Evolutionary conservation across 2,329 filamentous ascomycete genomes (phyloP).

Genomic region (Colletotrichum sp.): DNA sequence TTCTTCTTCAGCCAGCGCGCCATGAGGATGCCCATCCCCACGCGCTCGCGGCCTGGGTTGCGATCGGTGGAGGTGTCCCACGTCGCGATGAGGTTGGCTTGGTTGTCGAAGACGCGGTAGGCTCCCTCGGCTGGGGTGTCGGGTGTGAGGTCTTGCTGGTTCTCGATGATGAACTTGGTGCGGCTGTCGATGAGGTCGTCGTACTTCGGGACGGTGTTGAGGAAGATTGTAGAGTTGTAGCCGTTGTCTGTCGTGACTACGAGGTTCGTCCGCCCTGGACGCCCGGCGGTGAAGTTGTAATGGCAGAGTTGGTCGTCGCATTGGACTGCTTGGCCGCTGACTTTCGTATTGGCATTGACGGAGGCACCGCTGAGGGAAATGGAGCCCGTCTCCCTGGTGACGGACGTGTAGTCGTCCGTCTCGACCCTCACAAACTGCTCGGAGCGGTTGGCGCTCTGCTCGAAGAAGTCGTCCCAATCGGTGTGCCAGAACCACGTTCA

Average conservation of each 20-base stretch:
- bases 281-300: background rate
- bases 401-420: background rate
- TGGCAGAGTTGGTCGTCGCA: background rate
- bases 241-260: background rate
- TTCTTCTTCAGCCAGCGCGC: slow-evolving; percentile 3
- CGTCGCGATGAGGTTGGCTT: background rate
- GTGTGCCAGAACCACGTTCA: slow-evolving; percentile 17
- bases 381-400: background rate
- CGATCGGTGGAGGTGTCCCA: slow-evolving; percentile 2
- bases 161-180: slow-evolving; percentile 4
- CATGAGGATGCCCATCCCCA: slow-evolving; percentile 12
- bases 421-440: background rate
- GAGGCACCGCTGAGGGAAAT: background rate
- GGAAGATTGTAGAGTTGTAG: background rate
- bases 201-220: background rate
- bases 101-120: slow-evolving; percentile 14
- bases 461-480: slow-evolving; percentile 1
- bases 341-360: background rate
- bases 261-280: background rate
- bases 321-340: background rate
- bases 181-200: background rate
- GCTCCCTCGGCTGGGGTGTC: background rate
- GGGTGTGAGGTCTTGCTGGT: background rate
- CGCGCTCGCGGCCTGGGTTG: slow-evolving; percentile 14
- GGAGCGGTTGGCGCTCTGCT: background rate